phyloP scores from a whole-genome alignment of 2,329 filamentous ascomycete genomes.

The Colletotrichum limetticola region DNA sequence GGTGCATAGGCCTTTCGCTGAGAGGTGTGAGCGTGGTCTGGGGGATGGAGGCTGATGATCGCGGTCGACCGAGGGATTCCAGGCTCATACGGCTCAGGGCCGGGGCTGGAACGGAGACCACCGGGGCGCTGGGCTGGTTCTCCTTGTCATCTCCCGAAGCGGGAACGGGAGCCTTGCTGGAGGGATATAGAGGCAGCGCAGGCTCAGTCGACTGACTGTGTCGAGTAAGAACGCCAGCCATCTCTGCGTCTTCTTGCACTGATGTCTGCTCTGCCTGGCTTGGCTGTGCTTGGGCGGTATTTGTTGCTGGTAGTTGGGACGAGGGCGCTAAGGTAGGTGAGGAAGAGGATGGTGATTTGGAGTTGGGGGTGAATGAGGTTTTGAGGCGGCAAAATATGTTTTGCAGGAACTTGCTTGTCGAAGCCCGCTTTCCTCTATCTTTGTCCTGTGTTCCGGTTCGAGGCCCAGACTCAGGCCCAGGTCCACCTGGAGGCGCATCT shows the following conservation, averaged over 20 bases:
- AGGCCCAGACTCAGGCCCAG: neutral
- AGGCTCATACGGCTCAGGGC: constrained; percentile 37
- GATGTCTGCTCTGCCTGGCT: neutral
- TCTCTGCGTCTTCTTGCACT: constrained; percentile 24
- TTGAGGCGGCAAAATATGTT: constrained; percentile 34
- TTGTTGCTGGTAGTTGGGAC: constrained; percentile 5
- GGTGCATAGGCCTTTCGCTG: constrained; percentile 55
- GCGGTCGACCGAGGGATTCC: constrained; percentile 22
- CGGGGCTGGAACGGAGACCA: constrained; percentile 8
- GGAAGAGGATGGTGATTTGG: constrained; percentile 1
- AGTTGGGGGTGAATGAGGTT: constrained; percentile 20
- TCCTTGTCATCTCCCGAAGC: constrained; percentile 41
- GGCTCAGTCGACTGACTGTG: neutral
- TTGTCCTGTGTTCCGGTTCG: neutral
- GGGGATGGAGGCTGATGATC: constrained; percentile 12
- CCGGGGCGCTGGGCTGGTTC: constrained; percentile 39
- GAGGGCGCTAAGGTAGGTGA: neutral
- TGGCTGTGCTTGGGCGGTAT: neutral
- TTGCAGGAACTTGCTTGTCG: constrained; percentile 31
- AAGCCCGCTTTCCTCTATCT: constrained; percentile 23
- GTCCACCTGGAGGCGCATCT: neutral
- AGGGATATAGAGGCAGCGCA: neutral
- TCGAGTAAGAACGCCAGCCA: constrained; percentile 33
- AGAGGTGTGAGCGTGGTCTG: neutral
- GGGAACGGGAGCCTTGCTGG: neutral